These are phyloP conservation scores for Bipolaris sorokiniana DNA, from an alignment of 2,329 filamentous ascomycete species.

Conservation along the genomic window DNA sequence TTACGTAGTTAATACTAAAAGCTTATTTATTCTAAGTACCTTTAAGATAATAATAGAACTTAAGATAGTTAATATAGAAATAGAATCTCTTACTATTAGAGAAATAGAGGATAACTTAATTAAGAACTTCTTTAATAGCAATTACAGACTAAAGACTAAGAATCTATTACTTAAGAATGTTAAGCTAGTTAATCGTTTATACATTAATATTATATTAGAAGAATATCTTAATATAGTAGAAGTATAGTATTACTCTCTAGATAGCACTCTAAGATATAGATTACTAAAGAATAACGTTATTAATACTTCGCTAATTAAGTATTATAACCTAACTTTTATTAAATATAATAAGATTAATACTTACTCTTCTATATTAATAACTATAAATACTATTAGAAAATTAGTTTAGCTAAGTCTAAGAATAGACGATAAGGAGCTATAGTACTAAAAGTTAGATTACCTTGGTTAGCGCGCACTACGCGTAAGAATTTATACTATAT, in stretches of 20 bases:
- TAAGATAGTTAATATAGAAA: no score
- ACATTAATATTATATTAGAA: not conserved
- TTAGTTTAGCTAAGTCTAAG: not conserved
- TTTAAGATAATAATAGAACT: no score
- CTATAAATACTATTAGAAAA: not conserved
- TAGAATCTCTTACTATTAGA: not conserved
- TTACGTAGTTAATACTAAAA: no score
- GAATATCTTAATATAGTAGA: not conserved
- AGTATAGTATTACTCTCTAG: not conserved
- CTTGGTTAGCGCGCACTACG: not conserved
- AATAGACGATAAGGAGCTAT: not conserved
- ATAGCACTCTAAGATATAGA: no score
- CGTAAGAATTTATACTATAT: not conserved
- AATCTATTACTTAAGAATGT: not conserved
- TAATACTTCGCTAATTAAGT: no score
- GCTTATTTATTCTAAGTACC: no score
- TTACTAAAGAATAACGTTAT: no score
- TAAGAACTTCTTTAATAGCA: not conserved
- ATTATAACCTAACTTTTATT: no score
- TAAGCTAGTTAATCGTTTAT: not conserved
- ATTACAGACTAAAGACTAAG: not conserved
- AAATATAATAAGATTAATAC: no score
- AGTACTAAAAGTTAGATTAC: not conserved
- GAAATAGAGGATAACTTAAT: not conserved
- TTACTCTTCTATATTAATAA: no score